These are phyloP conservation scores for Globisporangium paroecandrum DNA, from an alignment of 352 stramenopile species.

Conservation along the genomic window DNA sequence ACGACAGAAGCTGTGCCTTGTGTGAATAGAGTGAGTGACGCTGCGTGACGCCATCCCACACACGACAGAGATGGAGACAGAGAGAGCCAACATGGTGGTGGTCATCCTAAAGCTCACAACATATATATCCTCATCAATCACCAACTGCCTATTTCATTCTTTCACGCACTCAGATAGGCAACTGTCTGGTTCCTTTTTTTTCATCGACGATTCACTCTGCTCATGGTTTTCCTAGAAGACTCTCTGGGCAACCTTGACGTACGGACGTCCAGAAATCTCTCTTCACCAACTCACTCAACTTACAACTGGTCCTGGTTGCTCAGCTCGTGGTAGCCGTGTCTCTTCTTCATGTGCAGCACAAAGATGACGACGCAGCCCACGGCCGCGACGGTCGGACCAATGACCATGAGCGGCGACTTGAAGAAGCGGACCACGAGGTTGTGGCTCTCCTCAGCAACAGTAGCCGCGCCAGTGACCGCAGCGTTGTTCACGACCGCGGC, in stretches of 20 bases:
- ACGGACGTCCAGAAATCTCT: neutral
- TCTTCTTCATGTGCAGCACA: constrained; percentile 43
- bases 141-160: neutral
- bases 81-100: neutral
- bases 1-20: constrained; percentile 16
- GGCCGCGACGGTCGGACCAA: constrained; percentile 24
- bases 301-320: constrained; percentile 3
- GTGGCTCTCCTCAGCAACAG: neutral
- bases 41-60: neutral
- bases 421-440: constrained; percentile 6
- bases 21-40: constrained; percentile 10
- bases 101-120: neutral
- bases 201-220: neutral
- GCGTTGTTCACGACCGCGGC: constrained; percentile 7
- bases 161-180: neutral
- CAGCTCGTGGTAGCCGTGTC: constrained; percentile 50
- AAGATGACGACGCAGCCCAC: constrained; percentile 25
- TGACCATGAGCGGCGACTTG: constrained; percentile 16
- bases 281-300: neutral
- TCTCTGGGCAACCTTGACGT: neutral
- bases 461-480: neutral
- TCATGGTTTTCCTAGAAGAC: neutral
- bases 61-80: neutral
- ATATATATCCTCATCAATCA: neutral
- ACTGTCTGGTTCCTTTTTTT: neutral